phyloP scores from a whole-genome alignment of 2,329 filamentous ascomycete genomes.

The Westerdykella sp. region DNA sequence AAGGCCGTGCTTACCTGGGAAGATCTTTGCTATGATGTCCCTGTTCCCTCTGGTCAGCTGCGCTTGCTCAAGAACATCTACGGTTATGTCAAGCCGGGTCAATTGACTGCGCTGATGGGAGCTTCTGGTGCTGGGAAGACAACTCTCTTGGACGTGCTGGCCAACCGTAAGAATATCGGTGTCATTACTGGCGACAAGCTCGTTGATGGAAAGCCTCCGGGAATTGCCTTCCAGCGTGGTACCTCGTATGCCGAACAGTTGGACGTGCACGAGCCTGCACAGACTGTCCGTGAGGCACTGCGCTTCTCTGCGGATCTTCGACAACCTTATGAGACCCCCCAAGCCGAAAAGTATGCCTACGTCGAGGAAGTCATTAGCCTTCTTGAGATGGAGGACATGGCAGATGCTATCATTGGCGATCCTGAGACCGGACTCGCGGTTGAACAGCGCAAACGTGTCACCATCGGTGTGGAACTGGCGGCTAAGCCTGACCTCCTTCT shows the following conservation, averaged over 20 bases:
- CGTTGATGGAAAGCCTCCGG: constrained; percentile 53
- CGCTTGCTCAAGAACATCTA: constrained; percentile 51
- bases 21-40: constrained; percentile 60
- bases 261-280: constrained; percentile 57
- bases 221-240: constrained; percentile 57
- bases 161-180: constrained; percentile 58
- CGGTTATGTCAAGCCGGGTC: constrained; percentile 53
- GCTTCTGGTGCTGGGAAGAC: constrained; percentile 72
- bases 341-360: constrained; percentile 57
- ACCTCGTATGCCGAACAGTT: constrained; percentile 62
- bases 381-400: constrained; percentile 60
- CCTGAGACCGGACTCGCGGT: constrained; percentile 56
- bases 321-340: constrained; percentile 53
- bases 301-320: constrained; percentile 61
- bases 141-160: constrained; percentile 72
- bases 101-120: constrained; percentile 44
- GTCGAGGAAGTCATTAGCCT: constrained; percentile 61
- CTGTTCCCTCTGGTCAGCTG: constrained; percentile 54
- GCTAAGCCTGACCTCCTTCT: constrained; percentile 65
- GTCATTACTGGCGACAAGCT: constrained; percentile 58
- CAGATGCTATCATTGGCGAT: constrained; percentile 59
- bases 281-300: constrained; percentile 60
- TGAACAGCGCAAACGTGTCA: constrained; percentile 63
- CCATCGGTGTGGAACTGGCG: constrained; percentile 56
- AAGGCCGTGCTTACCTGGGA: constrained; percentile 54